These are phyloP conservation scores for Taiwanofungus camphoratus DNA, from an alignment of 1,284 basidiomycete species.

Conservation along the genomic window DNA sequence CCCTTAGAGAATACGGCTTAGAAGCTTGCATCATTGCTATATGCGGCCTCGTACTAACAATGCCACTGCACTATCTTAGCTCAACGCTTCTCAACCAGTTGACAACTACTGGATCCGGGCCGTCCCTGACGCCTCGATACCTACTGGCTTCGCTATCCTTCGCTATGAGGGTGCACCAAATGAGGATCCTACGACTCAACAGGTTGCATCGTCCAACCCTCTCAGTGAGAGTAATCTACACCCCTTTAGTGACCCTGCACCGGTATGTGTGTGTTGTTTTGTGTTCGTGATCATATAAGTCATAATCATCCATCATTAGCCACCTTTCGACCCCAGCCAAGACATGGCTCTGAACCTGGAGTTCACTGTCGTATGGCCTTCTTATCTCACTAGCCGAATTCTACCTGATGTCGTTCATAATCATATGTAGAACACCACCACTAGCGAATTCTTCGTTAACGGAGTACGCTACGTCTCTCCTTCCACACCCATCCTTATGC, in stretches of 20 bases:
- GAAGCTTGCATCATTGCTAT: too few species aligned
- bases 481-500: conserved; percentile 30
- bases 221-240: conserved; percentile 28
- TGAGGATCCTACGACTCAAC: conserved; percentile 35
- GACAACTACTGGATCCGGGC: conserved; percentile 22
- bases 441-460: conserved; percentile 26
- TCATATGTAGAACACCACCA: too few species aligned
- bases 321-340: conserved; percentile 20
- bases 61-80: conserved; percentile 20
- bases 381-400: too few species aligned
- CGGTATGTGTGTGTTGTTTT: conserved; percentile 4
- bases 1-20: too few species aligned
- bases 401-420: too few species aligned
- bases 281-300: background rate
- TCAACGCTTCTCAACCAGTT: conserved; percentile 15
- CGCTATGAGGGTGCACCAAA: conserved; percentile 42
- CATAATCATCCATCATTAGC: conserved; percentile 25
- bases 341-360: conserved; percentile 26
- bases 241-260: conserved; percentile 6
- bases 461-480: conserved; percentile 22
- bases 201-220: conserved; percentile 7
- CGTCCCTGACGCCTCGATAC: conserved; percentile 30
- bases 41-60: background rate
- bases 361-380: conserved; percentile 20
- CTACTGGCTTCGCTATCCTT: conserved; percentile 48